Conservation (phyloP, 306 rosid genomes). For the Spatholobus suberectus region DNA sequence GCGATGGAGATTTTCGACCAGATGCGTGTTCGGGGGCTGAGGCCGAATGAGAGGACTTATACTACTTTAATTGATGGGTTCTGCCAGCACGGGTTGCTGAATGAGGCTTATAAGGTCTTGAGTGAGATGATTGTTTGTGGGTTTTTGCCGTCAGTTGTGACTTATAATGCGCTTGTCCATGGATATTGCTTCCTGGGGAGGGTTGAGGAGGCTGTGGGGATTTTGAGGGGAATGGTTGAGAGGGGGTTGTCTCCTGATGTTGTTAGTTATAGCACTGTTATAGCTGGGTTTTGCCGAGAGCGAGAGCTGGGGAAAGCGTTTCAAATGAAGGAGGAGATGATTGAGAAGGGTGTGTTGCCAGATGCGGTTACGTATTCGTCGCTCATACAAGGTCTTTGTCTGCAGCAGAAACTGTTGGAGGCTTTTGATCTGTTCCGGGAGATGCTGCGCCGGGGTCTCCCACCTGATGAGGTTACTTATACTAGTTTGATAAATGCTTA, state of each 20-base stretch:
- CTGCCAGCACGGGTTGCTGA: conserved; percentile 70
- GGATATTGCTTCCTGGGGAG: conserved; percentile 78
- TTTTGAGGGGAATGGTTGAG: conserved; percentile 63
- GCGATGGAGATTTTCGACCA: conserved; percentile 72
- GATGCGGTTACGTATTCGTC: conserved; percentile 75
- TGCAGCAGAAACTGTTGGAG: conserved; percentile 63
- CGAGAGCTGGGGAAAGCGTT: conserved; percentile 76
- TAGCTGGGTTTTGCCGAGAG: conserved; percentile 75
- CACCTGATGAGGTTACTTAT: conserved; percentile 77
- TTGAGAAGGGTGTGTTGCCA: conserved; percentile 68
- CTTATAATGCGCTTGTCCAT: conserved; percentile 78
- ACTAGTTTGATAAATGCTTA: conserved; percentile 87
- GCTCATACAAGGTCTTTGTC: conserved; percentile 83
- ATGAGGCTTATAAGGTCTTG: conserved; percentile 69
- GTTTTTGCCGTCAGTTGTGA: conserved; percentile 75
- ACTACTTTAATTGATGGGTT: conserved; percentile 86
- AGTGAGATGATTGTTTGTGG: conserved; percentile 75
- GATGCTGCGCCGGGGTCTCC: conserved; percentile 61
- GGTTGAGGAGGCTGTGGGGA: conserved; percentile 67
- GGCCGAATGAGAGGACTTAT: conserved; percentile 79
- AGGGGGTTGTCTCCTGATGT: conserved; percentile 76
- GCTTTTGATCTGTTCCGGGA: conserved; percentile 77
- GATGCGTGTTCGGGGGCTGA: conserved; percentile 73
- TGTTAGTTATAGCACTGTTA: conserved; percentile 82
- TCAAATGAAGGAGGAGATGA: conserved; percentile 74